A percentile compares a stretch with the other conserved stretches of the same genome.
These are phyloP conservation scores for Apiotrichum laibachii DNA, from an alignment of 1,284 basidiomycete species.

Conservation along the genomic window DNA sequence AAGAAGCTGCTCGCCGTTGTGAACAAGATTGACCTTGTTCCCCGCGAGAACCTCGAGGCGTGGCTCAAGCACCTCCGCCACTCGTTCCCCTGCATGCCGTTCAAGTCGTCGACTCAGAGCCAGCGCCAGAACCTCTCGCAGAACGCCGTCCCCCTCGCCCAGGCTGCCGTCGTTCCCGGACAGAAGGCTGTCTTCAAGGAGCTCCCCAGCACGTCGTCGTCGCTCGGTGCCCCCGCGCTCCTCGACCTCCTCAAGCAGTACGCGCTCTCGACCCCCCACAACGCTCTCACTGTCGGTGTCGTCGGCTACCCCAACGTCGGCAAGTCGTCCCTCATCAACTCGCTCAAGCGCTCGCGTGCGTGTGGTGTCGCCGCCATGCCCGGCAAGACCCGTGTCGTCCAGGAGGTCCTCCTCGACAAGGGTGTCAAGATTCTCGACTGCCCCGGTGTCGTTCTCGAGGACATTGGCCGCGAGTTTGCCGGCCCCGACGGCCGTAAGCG, in stretches of 20 bases:
- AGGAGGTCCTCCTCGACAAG: conserved; percentile 88
- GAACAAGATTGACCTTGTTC: conserved; percentile 92
- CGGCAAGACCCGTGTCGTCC: conserved; percentile 92
- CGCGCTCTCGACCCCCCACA: conserved; percentile 63
- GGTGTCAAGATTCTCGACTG: conserved; percentile 91
- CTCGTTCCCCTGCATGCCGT: conserved; percentile 88
- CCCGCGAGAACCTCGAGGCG: conserved; percentile 78
- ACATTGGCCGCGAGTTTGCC: conserved; percentile 57
- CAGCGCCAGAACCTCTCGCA: conserved; percentile 74
- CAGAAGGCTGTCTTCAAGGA: conserved; percentile 44
- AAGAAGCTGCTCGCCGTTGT: conserved; percentile 85
- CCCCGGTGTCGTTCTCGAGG: conserved; percentile 82
- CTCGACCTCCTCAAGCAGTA: conserved; percentile 89
- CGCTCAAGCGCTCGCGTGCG: conserved; percentile 82
- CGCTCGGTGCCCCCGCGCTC: conserved; percentile 59
- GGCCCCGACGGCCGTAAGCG: conserved; percentile 56
- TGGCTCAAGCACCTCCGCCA: conserved; percentile 91
- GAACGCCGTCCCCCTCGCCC: conserved; percentile 42
- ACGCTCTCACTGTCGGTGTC: conserved; percentile 84
- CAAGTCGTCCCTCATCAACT: conserved; percentile 94
- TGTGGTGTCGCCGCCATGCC: conserved; percentile 90
- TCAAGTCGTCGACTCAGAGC: conserved; percentile 77
- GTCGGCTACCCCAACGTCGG: conserved; percentile 98
- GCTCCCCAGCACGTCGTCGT: conserved; percentile 65
- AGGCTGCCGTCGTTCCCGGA: conserved; percentile 44